phyloP scores from a whole-genome alignment of 352 stramenopile genomes.

The Peronospora destructor region DNA sequence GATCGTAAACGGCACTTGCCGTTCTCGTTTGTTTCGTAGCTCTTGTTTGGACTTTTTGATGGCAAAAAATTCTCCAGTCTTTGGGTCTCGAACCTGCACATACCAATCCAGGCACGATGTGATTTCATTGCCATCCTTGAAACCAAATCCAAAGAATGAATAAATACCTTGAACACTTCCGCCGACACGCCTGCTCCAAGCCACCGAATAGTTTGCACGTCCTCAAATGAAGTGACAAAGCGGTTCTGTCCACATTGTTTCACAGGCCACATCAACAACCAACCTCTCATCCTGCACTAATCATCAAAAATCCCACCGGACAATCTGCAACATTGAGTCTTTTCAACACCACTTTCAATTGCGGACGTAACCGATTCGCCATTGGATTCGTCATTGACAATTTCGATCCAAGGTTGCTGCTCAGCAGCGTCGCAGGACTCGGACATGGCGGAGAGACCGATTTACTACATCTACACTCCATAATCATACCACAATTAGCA shows the following conservation, averaged over 20 bases:
- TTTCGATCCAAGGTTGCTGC: slow-evolving; percentile 29
- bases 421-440: slow-evolving; percentile 38
- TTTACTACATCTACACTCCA: slow-evolving; percentile 12
- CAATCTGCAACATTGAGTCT: slow-evolving; percentile 20
- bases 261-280: slow-evolving; percentile 2
- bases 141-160: background rate
- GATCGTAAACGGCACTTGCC: slow-evolving; percentile 1
- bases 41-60: slow-evolving; percentile 80
- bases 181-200: slow-evolving; percentile 63
- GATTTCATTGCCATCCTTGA: slow-evolving; percentile 2
- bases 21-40: slow-evolving; percentile 67
- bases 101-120: background rate
- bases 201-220: slow-evolving; percentile 49
- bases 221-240: slow-evolving; percentile 37
- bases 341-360: slow-evolving; percentile 26
- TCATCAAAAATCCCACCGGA: slow-evolving; percentile 12
- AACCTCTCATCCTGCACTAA: background rate
- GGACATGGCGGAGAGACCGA: slow-evolving; percentile 28
- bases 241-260: slow-evolving; percentile 17
- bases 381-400: slow-evolving; percentile 38
- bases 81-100: slow-evolving; percentile 34
- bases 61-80: slow-evolving; percentile 39
- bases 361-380: slow-evolving; percentile 6
- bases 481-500: slow-evolving; percentile 1
- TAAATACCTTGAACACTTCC: slow-evolving; percentile 58